phyloP scores from a whole-genome alignment of 1,139 yeast species.

The Scheffersomyces parashehatae region DNA sequence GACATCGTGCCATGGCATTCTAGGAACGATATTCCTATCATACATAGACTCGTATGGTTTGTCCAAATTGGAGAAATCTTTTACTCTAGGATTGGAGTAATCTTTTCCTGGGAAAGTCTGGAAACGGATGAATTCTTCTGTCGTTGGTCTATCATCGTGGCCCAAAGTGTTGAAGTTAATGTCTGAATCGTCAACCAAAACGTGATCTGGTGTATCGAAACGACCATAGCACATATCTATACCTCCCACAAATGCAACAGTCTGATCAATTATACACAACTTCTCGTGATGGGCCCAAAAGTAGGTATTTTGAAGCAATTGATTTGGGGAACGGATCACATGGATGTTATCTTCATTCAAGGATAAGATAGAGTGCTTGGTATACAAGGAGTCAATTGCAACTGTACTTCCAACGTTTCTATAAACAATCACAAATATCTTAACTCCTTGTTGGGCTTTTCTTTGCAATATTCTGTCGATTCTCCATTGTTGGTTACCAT shows the following conservation, averaged over 20 bases:
- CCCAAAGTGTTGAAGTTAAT: slow-evolving; percentile 39
- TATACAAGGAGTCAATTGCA: slow-evolving; percentile 90
- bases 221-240: slow-evolving; percentile 94
- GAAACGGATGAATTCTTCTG: slow-evolving; percentile 43
- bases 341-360: slow-evolving; percentile 81
- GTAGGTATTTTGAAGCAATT: slow-evolving; percentile 85
- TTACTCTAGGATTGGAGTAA: slow-evolving; percentile 91
- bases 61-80: slow-evolving; percentile 79
- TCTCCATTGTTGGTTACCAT: slow-evolving; percentile 93
- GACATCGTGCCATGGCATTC: slow-evolving; percentile 99
- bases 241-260: slow-evolving; percentile 92
- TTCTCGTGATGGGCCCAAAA: slow-evolving; percentile 99
- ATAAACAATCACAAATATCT: slow-evolving; percentile 89
- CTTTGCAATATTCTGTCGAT: slow-evolving; percentile 84
- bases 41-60: slow-evolving; percentile 92
- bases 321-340: slow-evolving; percentile 94
- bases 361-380: slow-evolving; percentile 88
- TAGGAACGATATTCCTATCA: slow-evolving; percentile 74
- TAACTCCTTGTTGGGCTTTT: slow-evolving; percentile 93
- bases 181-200: slow-evolving; percentile 70
- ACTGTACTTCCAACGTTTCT: slow-evolving; percentile 94
- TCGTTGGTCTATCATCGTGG: slow-evolving; percentile 26
- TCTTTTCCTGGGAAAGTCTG: slow-evolving; percentile 96
- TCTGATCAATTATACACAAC: slow-evolving; percentile 80
- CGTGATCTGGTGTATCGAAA: slow-evolving; percentile 96